A percentile compares a stretch with the other conserved stretches of the same genome.
Conservation (phyloP, 371 early-diverging fungal species). For the Rhizopus microsporus region DNA sequence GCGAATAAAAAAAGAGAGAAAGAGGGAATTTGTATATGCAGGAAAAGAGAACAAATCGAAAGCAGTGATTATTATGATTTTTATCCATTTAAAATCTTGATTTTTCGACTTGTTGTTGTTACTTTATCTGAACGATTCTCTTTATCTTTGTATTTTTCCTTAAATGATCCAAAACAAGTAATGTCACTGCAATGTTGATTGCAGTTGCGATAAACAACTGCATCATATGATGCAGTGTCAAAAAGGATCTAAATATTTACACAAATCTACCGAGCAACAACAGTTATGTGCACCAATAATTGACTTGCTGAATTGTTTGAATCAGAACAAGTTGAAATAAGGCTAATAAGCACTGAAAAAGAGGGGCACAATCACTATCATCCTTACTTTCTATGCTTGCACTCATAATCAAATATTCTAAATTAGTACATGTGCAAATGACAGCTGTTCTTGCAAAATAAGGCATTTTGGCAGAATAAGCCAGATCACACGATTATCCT, state of each 20-base stretch:
- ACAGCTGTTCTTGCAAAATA: slow-evolving; percentile 49
- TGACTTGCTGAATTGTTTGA: slow-evolving; percentile 41
- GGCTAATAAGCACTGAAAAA: slow-evolving; percentile 36
- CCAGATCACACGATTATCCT: too few species aligned
- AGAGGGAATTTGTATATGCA: neutral
- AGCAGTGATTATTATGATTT: too few species aligned
- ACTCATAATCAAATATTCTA: slow-evolving; percentile 11
- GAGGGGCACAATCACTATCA: slow-evolving; percentile 39
- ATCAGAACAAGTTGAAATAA: slow-evolving; percentile 42
- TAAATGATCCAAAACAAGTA: slow-evolving; percentile 15
- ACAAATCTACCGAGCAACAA: slow-evolving; percentile 31
- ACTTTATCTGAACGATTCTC: too few species aligned
- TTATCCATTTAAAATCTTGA: too few species aligned
- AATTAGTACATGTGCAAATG: slow-evolving; percentile 11
- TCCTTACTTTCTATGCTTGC: slow-evolving; percentile 43
- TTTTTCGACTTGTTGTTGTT: too few species aligned
- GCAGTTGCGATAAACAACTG: too few species aligned
- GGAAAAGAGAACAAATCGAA: slow-evolving; percentile 12
- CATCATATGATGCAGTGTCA: too few species aligned
- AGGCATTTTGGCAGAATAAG: slow-evolving; percentile 19
- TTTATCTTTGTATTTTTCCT: too few species aligned
- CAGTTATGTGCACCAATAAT: slow-evolving; percentile 55
- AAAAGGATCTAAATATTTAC: neutral
- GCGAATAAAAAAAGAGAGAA: neutral
- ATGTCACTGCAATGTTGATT: too few species aligned